Evolutionary conservation across 2,329 filamentous ascomycete genomes (phyloP).

Genomic region (Biscogniauxia sp.): DNA sequence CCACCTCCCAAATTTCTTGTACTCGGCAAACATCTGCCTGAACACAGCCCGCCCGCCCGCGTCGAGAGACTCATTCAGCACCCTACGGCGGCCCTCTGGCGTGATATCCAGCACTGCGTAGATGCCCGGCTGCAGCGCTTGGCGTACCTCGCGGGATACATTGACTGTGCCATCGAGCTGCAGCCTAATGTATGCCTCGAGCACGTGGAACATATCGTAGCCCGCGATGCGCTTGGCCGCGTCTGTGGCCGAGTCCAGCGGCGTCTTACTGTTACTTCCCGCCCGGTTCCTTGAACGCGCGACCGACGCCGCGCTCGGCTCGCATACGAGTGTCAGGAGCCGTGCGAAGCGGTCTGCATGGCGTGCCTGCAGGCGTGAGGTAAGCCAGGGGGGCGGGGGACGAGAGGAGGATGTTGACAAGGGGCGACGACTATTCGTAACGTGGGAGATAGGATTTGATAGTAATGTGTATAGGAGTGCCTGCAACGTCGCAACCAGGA

Average conservation of each 20-base stretch:
- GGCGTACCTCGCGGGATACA: slow-evolving; percentile 48
- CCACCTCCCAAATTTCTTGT: slow-evolving; percentile 64
- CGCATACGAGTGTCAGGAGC: slow-evolving; percentile 57
- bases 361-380: slow-evolving; percentile 34
- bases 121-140: slow-evolving; percentile 56
- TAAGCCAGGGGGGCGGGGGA: slow-evolving; percentile 36
- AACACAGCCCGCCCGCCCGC: slow-evolving; percentile 57
- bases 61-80: slow-evolving; percentile 60
- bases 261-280: slow-evolving; percentile 26
- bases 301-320: slow-evolving; percentile 56
- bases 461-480: slow-evolving; percentile 55
- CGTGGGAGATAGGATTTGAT: slow-evolving; percentile 32
- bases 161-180: slow-evolving; percentile 50
- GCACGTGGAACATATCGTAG: slow-evolving; percentile 59
- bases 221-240: slow-evolving; percentile 60
- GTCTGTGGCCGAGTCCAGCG: slow-evolving; percentile 58
- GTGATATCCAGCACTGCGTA: slow-evolving; percentile 60
- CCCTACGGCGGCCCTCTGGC: slow-evolving; percentile 50
- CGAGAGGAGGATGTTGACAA: slow-evolving; percentile 11
- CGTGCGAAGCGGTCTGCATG: slow-evolving; percentile 54
- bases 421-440: slow-evolving; percentile 5
- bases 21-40: slow-evolving; percentile 56
- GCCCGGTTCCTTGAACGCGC: slow-evolving; percentile 32
- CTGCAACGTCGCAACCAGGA: slow-evolving; percentile 54
- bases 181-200: slow-evolving; percentile 59